A percentile compares a stretch with the other conserved stretches of the same genome.
Conservation (phyloP, 495 filamentous ascomycete genomes). For the Penicillium lividum region DNA sequence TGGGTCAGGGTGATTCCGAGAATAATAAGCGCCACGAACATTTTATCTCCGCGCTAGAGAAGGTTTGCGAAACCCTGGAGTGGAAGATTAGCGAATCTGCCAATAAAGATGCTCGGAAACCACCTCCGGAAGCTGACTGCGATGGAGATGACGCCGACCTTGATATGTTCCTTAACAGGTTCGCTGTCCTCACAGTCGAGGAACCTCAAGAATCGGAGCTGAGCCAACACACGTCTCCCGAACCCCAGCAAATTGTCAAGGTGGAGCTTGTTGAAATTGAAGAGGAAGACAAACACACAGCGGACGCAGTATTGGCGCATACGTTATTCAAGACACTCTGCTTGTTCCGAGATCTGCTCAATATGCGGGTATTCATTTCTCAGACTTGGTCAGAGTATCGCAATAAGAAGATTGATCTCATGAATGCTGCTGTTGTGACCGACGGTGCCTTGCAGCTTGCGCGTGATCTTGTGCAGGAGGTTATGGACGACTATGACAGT, state of each 20-base stretch:
- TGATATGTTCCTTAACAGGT: conserved; percentile 29
- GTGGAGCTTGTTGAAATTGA: conserved; percentile 17
- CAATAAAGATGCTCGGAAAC: conserved; percentile 21
- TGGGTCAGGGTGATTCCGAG: conserved; percentile 25
- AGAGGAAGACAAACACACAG: conserved; percentile 26
- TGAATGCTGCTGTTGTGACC: conserved; percentile 36
- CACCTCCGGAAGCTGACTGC: conserved; percentile 14
- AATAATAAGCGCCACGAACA: conserved; percentile 28
- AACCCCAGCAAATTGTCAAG: conserved; percentile 28
- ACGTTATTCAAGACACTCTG: conserved; percentile 33
- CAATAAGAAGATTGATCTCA: conserved; percentile 33
- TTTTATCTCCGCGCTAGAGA: conserved; percentile 32
- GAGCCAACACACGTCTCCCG: conserved; percentile 8
- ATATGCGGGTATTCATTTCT: conserved; percentile 29
- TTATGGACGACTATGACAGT: conserved; percentile 20
- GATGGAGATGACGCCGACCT: conserved; percentile 10
- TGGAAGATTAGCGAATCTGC: conserved; percentile 22
- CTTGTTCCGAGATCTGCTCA: conserved; percentile 30
- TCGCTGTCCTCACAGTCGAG: conserved; percentile 35
- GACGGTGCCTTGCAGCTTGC: conserved; percentile 34
- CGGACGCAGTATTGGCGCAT: conserved; percentile 13
- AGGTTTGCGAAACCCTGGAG: conserved; percentile 24
- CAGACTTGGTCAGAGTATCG: conserved; percentile 34
- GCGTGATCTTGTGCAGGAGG: conserved; percentile 22
- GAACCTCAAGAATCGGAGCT: conserved; percentile 28